Evolutionary conservation across 192 early-diverging fungal genomes (phyloP).

Genomic region (Chytriomyces confervae): DNA sequence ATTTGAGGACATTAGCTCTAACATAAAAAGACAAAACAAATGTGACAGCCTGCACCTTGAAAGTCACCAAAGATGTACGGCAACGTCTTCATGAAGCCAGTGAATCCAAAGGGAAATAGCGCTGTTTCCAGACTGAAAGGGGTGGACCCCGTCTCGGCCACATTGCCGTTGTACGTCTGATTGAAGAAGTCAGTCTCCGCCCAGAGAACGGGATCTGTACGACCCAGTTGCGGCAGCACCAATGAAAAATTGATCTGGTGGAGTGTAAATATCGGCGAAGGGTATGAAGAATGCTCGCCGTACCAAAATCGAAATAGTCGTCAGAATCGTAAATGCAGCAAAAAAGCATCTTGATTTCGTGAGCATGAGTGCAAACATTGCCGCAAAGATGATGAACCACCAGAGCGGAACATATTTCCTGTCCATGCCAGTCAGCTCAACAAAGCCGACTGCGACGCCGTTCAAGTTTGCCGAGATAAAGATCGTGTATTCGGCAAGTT

Average conservation of each 20-base stretch:
- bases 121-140: background rate
- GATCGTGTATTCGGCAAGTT: conserved; percentile 29
- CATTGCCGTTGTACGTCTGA: background rate
- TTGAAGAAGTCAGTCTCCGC: conserved; percentile 2
- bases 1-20: background rate
- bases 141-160: background rate
- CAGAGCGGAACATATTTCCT: background rate
- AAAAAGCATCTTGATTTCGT: background rate
- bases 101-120: conserved; percentile 15
- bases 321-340: background rate
- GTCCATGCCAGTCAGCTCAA: background rate
- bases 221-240: background rate
- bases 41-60: background rate
- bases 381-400: conserved; percentile 12
- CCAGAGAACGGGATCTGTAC: background rate
- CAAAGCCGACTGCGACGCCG: background rate
- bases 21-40: background rate
- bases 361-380: background rate
- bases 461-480: conserved; percentile 5
- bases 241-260: background rate
- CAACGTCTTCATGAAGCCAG: conserved; percentile 1
- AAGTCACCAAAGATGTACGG: conserved; percentile 6
- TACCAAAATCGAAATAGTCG: background rate
- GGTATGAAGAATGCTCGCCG: background rate
- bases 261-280: background rate